A percentile compares a stretch with the other conserved stretches of the same genome.
Evolutionary conservation across 345 rosid genomes (phyloP).

Genomic region (Hibiscus syriacus): DNA sequence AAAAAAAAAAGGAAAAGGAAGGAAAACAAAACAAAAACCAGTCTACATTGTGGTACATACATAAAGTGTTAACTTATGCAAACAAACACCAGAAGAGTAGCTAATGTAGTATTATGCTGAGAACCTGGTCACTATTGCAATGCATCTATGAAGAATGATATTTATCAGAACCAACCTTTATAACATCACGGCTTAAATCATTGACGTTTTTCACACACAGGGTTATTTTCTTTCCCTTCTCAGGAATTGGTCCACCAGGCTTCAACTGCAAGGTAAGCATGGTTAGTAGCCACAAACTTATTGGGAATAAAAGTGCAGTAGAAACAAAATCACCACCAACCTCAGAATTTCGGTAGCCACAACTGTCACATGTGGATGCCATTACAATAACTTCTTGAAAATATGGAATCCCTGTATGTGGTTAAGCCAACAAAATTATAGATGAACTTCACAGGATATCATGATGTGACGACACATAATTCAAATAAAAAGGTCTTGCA

Average conservation of each 20-base stretch:
- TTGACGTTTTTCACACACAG: constrained; percentile 42
- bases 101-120: neutral
- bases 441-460: neutral
- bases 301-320: neutral
- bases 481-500: neutral
- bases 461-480: neutral
- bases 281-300: constrained; percentile 7
- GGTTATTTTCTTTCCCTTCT: constrained; percentile 70
- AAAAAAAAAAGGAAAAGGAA: neutral
- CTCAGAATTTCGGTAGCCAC: constrained; percentile 98
- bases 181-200: constrained; percentile 85
- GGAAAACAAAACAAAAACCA: neutral
- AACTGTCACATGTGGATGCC: constrained; percentile 83
- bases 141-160: neutral
- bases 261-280: constrained; percentile 52
- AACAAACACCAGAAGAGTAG: neutral
- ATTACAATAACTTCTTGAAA: constrained; percentile 97
- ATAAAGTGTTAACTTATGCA: neutral
- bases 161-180: constrained; percentile 49
- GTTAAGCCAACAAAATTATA: constrained; percentile 35
- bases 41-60: neutral
- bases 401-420: constrained; percentile 68
- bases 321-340: constrained; percentile 29
- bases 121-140: neutral
- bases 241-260: constrained; percentile 82